Evolutionary conservation across 495 filamentous ascomycete genomes (phyloP).

Genomic region (Pseudoneurospora amorphoporcata): DNA sequence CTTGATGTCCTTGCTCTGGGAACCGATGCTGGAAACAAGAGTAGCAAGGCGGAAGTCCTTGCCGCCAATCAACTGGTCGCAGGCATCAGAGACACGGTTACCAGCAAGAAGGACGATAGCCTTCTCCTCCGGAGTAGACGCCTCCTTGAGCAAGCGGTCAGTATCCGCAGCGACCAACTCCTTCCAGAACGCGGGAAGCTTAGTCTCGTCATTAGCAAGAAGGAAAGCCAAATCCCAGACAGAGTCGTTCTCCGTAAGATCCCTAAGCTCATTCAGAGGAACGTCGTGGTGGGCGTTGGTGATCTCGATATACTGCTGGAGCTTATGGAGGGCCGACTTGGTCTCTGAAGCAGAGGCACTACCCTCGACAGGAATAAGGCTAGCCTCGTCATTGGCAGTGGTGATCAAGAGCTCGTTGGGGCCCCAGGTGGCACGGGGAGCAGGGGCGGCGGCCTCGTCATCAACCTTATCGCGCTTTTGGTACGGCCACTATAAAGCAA

Average conservation of each 20-base stretch:
- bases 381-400: conserved; percentile 24
- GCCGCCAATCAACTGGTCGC: conserved; percentile 59
- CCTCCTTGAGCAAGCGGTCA: conserved; percentile 38
- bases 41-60: conserved; percentile 73
- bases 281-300: conserved; percentile 9
- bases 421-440: conserved; percentile 64
- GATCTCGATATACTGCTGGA: conserved; percentile 22
- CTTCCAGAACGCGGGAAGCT: conserved; percentile 51
- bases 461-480: conserved; percentile 62
- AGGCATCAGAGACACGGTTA: conserved; percentile 70
- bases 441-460: conserved; percentile 45
- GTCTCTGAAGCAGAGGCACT: conserved; percentile 1
- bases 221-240: conserved; percentile 74
- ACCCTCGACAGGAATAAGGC: conserved; percentile 12
- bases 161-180: conserved; percentile 49
- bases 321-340: conserved; percentile 9
- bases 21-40: conserved; percentile 69
- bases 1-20: conserved; percentile 55
- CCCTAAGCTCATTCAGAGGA: conserved; percentile 10
- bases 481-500: conserved; percentile 70
- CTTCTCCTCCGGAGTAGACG: conserved; percentile 60
- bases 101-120: conserved; percentile 71
- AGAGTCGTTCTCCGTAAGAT: conserved; percentile 44
- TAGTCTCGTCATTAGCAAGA: conserved; percentile 65
- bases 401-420: conserved; percentile 63